A percentile compares a stretch with the other conserved stretches of the same genome.
These are phyloP conservation scores for Clarireedia hainanense DNA, from an alignment of 2,329 filamentous ascomycete species.

Conservation along the genomic window DNA sequence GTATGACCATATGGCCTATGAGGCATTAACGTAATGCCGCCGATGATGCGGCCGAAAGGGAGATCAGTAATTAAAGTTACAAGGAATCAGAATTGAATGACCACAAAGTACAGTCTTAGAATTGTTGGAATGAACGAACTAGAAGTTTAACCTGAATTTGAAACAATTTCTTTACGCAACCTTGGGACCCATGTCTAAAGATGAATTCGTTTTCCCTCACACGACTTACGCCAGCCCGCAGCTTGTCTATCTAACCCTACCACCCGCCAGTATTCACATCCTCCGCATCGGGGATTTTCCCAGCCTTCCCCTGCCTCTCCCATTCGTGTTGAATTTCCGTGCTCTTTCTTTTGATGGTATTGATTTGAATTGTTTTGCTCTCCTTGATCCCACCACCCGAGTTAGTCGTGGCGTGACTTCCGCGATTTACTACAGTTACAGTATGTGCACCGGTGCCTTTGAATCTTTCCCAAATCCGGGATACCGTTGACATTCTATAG, in stretches of 20 bases:
- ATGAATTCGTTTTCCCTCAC: no score
- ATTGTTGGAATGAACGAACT: no score
- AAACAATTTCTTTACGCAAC: no score
- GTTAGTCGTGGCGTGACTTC: neutral
- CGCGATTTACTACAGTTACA: conserved; percentile 1
- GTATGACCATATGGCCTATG: no score
- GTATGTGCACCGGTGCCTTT: conserved; percentile 4
- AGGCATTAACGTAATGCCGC: no score
- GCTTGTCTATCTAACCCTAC: neutral
- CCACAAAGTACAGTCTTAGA: no score
- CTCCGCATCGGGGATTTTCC: conserved; percentile 1
- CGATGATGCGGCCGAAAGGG: no score
- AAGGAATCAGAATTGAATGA: no score
- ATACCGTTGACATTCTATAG: conserved; percentile 7
- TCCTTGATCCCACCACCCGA: neutral
- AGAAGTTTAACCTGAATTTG: no score
- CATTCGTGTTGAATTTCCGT: conserved; percentile 2
- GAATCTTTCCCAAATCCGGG: conserved; percentile 1
- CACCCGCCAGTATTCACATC: conserved; percentile 7
- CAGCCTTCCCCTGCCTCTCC: conserved; percentile 2
- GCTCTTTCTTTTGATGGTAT: neutral
- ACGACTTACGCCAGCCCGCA: no score
- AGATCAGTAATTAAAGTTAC: no score
- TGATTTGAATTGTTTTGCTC: neutral
- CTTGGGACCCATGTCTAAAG: no score